Conservation (phyloP, 331 rosid genomes). For the Acacia pycnantha region DNA sequence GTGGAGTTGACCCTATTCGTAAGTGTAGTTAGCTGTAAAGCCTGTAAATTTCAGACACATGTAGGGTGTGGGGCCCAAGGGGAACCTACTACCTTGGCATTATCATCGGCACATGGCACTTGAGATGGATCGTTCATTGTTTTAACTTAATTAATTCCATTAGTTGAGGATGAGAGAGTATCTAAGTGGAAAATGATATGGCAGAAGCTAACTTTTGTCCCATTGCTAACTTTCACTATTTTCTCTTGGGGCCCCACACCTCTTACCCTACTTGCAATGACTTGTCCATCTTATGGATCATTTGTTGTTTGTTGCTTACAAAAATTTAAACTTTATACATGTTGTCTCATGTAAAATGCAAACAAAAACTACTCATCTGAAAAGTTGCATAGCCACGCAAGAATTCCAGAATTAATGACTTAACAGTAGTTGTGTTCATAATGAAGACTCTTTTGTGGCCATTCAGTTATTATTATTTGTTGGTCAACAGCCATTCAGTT, state of each 20-base stretch:
- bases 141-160: slow-evolving; percentile 1
- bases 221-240: background rate
- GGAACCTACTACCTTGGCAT: slow-evolving; percentile 30
- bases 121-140: slow-evolving; percentile 38
- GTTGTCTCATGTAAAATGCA: background rate
- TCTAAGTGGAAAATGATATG: slow-evolving; percentile 29
- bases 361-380: background rate
- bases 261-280: background rate
- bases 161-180: slow-evolving; percentile 17
- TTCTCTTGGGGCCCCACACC: background rate
- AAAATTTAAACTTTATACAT: background rate
- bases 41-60: background rate
- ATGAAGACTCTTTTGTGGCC: background rate
- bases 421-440: background rate
- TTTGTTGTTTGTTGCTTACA: background rate
- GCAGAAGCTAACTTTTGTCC: slow-evolving; percentile 13
- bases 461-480: background rate
- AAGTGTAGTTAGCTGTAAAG: slow-evolving; percentile 17
- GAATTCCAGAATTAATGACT: background rate
- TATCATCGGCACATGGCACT: slow-evolving; percentile 39
- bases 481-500: background rate
- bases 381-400: background rate
- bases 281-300: background rate
- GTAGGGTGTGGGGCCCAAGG: slow-evolving; percentile 45
- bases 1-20: slow-evolving; percentile 37